Percentiles rank a stretch among this genome's conserved stretches.
Evolutionary conservation across 2,329 filamentous ascomycete species (phyloP).

Genomic region (Ascochyta pisi): DNA sequence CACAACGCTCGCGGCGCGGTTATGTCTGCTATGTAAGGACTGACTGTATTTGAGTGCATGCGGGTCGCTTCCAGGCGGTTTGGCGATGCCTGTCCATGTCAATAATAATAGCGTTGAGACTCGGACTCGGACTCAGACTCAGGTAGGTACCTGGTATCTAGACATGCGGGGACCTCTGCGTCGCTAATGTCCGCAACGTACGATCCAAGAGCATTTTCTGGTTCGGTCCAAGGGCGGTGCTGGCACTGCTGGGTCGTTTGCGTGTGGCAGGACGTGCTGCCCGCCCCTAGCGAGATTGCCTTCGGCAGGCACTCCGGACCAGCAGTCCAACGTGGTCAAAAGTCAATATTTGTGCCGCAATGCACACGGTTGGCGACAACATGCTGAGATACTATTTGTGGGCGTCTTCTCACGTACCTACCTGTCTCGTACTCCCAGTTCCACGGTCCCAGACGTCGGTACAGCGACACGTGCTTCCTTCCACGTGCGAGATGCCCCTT

Average conservation of each 20-base stretch:
- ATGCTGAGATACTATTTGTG: neutral
- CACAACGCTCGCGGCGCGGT: too few relatives aligned
- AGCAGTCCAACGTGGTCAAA: constrained; percentile 2
- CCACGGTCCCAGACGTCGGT: constrained; percentile 2
- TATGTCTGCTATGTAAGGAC: too few relatives aligned
- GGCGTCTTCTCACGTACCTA: neutral
- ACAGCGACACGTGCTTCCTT: neutral
- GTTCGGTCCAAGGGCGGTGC: too few relatives aligned
- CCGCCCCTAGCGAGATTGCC: constrained; percentile 17
- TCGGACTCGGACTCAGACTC: too few relatives aligned
- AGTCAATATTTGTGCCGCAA: constrained; percentile 13
- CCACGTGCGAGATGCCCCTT: constrained; percentile 6
- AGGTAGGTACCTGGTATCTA: too few relatives aligned
- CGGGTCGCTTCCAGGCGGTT: too few relatives aligned
- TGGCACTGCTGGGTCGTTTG: constrained; percentile 6
- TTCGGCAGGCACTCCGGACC: constrained; percentile 6
- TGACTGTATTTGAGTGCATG: too few relatives aligned
- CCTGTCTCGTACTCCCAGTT: neutral
- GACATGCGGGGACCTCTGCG: constrained; percentile 3
- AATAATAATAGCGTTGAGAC: too few relatives aligned
- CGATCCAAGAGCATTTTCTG: neutral
- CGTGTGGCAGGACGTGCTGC: constrained; percentile 17
- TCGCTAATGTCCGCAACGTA: constrained; percentile 11
- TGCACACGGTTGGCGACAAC: constrained; percentile 7
- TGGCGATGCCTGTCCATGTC: too few relatives aligned